A percentile compares a stretch with the other conserved stretches of the same genome.
phyloP scores from a whole-genome alignment of 441 rosid species.

The Melastoma candidum region DNA sequence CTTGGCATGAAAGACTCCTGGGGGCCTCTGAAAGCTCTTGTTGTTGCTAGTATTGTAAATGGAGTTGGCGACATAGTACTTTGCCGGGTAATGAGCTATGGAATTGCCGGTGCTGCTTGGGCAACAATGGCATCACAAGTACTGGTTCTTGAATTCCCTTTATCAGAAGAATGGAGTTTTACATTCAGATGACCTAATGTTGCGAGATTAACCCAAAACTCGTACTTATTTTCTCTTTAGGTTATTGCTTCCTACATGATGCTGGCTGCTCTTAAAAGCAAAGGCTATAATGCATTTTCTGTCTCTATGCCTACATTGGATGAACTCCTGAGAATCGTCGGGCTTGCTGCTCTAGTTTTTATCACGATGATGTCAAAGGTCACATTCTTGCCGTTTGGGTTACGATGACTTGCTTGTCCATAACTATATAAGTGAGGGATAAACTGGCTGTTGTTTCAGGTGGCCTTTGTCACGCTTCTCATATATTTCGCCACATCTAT shows the following conservation, averaged over 20 bases:
- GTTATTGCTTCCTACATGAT: conserved; percentile 17
- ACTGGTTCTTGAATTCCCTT: conserved; percentile 2
- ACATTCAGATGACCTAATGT: background rate
- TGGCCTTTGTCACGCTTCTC: conserved; percentile 11
- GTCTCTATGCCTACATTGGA: conserved; percentile 9
- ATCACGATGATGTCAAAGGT: conserved; percentile 15
- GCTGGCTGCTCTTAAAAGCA: conserved; percentile 11
- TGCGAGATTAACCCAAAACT: too few relatives aligned
- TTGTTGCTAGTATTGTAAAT: conserved; percentile 16
- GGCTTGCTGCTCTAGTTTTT: conserved; percentile 17
- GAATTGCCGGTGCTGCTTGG: conserved; percentile 19
- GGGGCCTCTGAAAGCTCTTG: conserved; percentile 18
- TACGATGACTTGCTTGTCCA: too few relatives aligned
- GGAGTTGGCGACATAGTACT: conserved; percentile 16
- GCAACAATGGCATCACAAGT: conserved; percentile 17
- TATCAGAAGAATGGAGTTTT: background rate
- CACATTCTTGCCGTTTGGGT: background rate
- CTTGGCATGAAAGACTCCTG: conserved; percentile 18
- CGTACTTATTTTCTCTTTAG: conserved; percentile 3
- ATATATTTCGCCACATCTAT: conserved; percentile 12
- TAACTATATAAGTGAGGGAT: too few relatives aligned
- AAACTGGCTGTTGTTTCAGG: background rate
- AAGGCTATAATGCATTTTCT: conserved; percentile 14
- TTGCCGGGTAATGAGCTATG: conserved; percentile 10
- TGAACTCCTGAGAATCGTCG: conserved; percentile 6